Percentiles rank a stretch among this genome's conserved stretches.
phyloP scores from a whole-genome alignment of 2,329 filamentous ascomycete species.

The Trichophyton schoenleinii region DNA sequence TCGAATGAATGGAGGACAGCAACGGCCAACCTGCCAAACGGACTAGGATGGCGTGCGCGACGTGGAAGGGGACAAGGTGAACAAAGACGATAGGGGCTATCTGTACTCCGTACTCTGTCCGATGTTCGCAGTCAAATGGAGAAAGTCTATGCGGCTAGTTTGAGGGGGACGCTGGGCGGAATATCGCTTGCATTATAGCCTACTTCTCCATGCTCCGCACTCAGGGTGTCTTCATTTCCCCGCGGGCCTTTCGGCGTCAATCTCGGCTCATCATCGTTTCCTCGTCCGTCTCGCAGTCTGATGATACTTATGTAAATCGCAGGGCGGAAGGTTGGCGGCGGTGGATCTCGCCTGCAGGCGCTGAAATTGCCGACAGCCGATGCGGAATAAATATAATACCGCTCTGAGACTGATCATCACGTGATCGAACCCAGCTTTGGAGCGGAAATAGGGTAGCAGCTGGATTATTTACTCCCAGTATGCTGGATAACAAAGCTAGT shows the following conservation, averaged over 20 bases:
- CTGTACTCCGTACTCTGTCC: background rate
- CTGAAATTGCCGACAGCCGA: background rate
- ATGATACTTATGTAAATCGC: no score
- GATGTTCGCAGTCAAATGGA: background rate
- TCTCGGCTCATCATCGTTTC: no score
- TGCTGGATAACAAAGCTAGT: no score
- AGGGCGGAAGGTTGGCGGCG: background rate
- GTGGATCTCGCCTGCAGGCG: background rate
- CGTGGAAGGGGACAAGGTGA: background rate
- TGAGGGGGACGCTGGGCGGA: no score
- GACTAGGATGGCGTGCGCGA: background rate
- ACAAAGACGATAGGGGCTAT: background rate
- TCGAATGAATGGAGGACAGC: background rate
- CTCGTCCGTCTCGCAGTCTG: no score
- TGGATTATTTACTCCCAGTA: no score
- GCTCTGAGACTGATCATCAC: background rate
- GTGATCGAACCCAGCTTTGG: background rate
- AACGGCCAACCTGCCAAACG: background rate
- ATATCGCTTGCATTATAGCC: no score
- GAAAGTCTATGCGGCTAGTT: constrained; percentile 4
- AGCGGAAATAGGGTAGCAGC: no score
- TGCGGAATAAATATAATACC: background rate
- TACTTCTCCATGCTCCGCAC: no score
- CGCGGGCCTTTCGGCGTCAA: background rate
- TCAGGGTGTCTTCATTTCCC: background rate